Evolutionary conservation across 1,284 basidiomycete species (phyloP), one percentile per base, ranked within the genome.

Genomic region (Malassezia vespertilionis): DNA sequence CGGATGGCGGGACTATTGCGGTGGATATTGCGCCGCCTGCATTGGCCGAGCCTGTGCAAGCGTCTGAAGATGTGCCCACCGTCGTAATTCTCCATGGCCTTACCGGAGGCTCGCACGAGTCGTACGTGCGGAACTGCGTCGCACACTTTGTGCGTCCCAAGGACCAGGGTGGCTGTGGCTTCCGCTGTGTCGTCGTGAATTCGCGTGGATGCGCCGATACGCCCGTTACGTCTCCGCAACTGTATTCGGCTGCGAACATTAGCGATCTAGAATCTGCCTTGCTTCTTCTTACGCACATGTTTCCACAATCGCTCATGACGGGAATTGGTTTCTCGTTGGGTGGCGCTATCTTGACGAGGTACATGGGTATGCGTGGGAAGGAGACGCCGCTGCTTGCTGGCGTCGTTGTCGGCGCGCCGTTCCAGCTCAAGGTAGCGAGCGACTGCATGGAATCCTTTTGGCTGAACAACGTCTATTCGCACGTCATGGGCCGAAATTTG

Each of bases 241-340:
- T 91, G 35, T 93, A 95, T 74, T 88, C 85, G 40, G 89, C 69
- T 14, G 55, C 63, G 44, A 75, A 86, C 57, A 90, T 87, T 10
- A 81, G 86, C 54, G 90, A 96, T 72, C 75, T 90, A 27, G 80
- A 86, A 35, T 80, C 80, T 44, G 84, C 86, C 1, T 72, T 90
- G 34, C 77, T 84, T 64, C 84, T 84, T 72, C 78, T 96, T 41
- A 76, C 81, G 5, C 72, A 79, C 49, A 73, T 75, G 49, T 90
- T 82, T 61, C 89, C 93, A 2, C 72, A 77, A 18, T 86, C 89
- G 0, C 83, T 82, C 6, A 74, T 96, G 31, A 74, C 90, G 26
- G 91, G 86, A 10, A 74, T 93, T 22, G 88, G 88, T 5, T 97
- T 95, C 74, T 93, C 87, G 3, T 79, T 99, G 36, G 93, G 91